These are phyloP conservation scores for Litsea cubeba DNA, from an alignment of 164 flowering plant species.

Conservation along the genomic window DNA sequence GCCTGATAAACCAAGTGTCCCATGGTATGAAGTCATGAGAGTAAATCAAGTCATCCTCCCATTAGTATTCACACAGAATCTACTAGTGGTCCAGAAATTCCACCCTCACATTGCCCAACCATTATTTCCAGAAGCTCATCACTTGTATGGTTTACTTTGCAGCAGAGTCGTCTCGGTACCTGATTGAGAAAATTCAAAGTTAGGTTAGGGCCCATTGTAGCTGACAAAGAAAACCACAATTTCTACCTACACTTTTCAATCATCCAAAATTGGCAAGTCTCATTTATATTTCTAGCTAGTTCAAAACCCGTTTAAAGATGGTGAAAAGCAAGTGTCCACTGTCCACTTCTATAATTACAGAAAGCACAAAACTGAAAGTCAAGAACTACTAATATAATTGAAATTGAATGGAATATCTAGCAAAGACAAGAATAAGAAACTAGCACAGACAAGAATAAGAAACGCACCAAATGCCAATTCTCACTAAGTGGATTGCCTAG, in stretches of 20 bases:
- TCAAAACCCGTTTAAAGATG: background rate
- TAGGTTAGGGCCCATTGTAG: background rate
- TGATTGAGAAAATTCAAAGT: constrained; percentile 10
- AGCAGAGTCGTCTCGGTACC: constrained; percentile 54
- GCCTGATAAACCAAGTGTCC: constrained; percentile 5
- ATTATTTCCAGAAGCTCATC: constrained; percentile 30
- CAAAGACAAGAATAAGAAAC: constrained; percentile 8
- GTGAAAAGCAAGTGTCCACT: background rate
- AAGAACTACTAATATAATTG: background rate
- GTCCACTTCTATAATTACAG: background rate
- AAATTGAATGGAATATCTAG: background rate
- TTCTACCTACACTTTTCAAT: background rate
- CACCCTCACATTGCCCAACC: constrained; percentile 47
- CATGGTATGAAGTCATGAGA: background rate
- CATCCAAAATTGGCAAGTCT: too few species aligned
- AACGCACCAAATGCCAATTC: constrained; percentile 56
- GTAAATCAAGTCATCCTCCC: constrained; percentile 11
- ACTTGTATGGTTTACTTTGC: constrained; percentile 32
- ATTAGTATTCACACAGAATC: constrained; percentile 21
- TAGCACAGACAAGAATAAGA: background rate
- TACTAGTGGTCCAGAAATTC: constrained; percentile 21
- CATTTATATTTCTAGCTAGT: background rate
- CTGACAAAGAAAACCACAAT: background rate
- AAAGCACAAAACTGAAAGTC: too few species aligned
- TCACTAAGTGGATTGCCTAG: constrained; percentile 34